Evolutionary conservation across 2,329 filamentous ascomycete genomes (phyloP), one percentile per base, ranked within the genome.

Genomic region (Beauveria caledonica): DNA sequence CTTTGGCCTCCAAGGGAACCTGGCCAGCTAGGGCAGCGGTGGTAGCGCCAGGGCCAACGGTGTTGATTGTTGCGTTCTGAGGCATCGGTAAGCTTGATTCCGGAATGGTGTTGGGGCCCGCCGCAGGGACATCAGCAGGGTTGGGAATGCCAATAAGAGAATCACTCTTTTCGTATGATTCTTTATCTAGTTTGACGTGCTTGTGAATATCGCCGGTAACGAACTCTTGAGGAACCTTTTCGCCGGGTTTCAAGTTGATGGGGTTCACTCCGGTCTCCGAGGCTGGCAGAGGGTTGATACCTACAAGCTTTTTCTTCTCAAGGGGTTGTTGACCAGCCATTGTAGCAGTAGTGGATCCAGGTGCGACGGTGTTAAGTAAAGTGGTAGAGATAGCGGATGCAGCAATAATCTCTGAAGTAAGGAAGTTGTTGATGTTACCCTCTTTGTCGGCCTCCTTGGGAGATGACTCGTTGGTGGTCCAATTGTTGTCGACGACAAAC

Each of bases 401-500:
- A 63, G 73, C 66, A 58, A 96, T 88, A 70, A 90, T 82, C 64
- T 91, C 84, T 61, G 88, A 85, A 45, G 84, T 83, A 61, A 99
- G 83, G 65, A 97, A 86, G 84, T 97, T 97, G 82, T 97, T 97
- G 68, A 92, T 80, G 81, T 93, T 96, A 69, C 89, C 88, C 69
- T 86, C 80, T 65, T 83, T 82, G 79, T 97, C 93, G 70, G 85
- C 84, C 77, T 97, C 92, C 76, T 88, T 87, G 62, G 89, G 89
- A 46, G 87, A 88, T 62, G 86, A 85, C 68, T 87, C 85, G 75
- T 97, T 92, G 72, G 86, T 89, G 55, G 86, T 86, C 94, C 94
- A 99, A 67, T 83, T 84, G 67, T 89, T 90, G 82, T 99, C 91
- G 66, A 97, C 93, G 68, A 99, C 89, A 74, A 96, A 99, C 93